Evolutionary conservation across 1,284 basidiomycete species (phyloP).

Genomic region (Boletus nobilissimus): DNA sequence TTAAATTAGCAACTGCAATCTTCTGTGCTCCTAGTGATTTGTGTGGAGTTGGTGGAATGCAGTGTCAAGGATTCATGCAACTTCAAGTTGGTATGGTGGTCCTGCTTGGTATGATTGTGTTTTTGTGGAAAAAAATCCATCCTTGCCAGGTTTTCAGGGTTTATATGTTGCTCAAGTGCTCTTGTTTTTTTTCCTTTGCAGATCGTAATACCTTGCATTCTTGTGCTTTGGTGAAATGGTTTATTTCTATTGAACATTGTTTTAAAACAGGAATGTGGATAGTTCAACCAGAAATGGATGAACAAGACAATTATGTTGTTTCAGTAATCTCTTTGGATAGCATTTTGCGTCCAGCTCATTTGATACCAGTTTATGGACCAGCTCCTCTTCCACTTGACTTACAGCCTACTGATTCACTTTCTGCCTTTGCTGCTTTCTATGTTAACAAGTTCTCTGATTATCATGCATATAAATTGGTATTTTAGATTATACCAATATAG

Average conservation of each 20-base stretch:
- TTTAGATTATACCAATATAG: too few species aligned
- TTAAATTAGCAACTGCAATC: not conserved
- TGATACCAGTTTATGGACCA: too few species aligned
- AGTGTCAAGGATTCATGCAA: not conserved
- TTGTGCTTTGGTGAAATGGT: not conserved
- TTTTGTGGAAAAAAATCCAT: not conserved
- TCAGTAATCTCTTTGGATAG: too few species aligned
- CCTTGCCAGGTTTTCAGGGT: not conserved
- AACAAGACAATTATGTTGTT: too few species aligned
- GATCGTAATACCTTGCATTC: too few species aligned
- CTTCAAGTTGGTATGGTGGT: not conserved
- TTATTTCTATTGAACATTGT: not conserved
- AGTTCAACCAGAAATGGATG: too few species aligned
- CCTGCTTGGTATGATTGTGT: not conserved
- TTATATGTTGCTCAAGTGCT: not conserved
- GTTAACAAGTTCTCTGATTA: not conserved
- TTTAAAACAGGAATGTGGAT: not conserved
- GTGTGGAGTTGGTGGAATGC: not conserved
- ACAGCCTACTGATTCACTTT: not conserved
- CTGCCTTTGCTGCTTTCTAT: not conserved
- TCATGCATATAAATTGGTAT: not conserved
- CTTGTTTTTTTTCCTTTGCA: too few species aligned
- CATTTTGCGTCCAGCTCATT: too few species aligned
- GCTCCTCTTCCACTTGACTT: not conserved
- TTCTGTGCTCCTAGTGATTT: not conserved